These are phyloP conservation scores for Stenocarpella maydis DNA, from an alignment of 2,329 filamentous ascomycete genomes.

Conservation along the genomic window DNA sequence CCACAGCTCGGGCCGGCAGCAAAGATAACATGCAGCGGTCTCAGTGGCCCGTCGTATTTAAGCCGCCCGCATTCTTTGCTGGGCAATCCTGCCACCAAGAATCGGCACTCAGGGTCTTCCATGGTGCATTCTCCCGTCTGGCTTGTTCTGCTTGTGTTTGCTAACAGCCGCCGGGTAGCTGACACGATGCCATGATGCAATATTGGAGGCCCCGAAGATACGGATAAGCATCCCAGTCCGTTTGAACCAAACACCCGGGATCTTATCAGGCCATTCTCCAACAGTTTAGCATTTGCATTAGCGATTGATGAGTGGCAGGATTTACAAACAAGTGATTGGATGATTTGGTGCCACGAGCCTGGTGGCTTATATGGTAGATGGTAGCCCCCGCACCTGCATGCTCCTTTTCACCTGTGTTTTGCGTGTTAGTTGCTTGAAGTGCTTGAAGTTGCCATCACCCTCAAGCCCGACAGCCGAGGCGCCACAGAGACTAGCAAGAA, in stretches of 20 bases:
- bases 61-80: neutral
- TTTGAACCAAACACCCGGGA: conserved; percentile 12
- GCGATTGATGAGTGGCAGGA: neutral
- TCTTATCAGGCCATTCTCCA: conserved; percentile 17
- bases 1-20: conserved; percentile 3
- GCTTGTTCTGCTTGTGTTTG: too few species aligned
- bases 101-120: neutral
- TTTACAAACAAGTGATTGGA: conserved; percentile 10
- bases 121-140: neutral
- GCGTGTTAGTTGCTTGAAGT: too few species aligned
- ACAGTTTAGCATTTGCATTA: conserved; percentile 13
- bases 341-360: neutral
- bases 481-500: neutral
- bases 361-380: conserved; percentile 16
- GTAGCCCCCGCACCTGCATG: conserved; percentile 1
- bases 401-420: too few species aligned
- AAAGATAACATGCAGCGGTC: conserved; percentile 25
- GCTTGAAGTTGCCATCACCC: conserved; percentile 11
- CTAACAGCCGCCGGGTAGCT: neutral
- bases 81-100: conserved; percentile 8
- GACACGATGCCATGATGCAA: conserved; percentile 22
- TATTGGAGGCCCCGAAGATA: conserved; percentile 6
- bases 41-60: conserved; percentile 2
- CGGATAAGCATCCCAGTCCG: conserved; percentile 14
- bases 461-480: neutral